Base-by-base conservation (phyloP, 2,329 filamentous ascomycete genomes). In the Aspergillus awamori region DNA sequence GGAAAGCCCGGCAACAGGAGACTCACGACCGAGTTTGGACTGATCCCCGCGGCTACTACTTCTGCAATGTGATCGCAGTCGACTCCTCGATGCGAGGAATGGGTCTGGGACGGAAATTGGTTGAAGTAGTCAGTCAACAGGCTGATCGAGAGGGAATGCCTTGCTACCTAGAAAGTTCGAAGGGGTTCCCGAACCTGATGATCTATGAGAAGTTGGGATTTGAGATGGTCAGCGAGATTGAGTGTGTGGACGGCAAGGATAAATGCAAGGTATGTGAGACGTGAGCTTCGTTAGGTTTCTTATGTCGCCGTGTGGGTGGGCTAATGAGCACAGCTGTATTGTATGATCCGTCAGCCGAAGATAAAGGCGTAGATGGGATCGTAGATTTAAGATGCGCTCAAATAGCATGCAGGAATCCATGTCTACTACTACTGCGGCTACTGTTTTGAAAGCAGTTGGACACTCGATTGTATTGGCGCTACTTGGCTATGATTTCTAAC, bases 171-270 rank as follows among this genome's bases (percentile, higher is more conserved):
- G 89, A 92, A 74, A 90, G 87, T 33, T 89, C 86, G 62, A 84
- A 87, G 57, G 84, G 85, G 39, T 82, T 84, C 62, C 89, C 89
- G 0, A 92, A 92, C 67, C 83, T 89, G 71, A 80, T 82, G 33
- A 91, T 92, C 22, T 92, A 92, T 72, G 83, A 87, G 66, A 83
- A 82, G 60, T 84, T 91, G 81, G 89, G 89, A 5, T 92, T 92
- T 72, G 77, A 81, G 69, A 78, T 89, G 58, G 83, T 82, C 7
- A 86, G 83, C 70, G 84, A 89, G 70, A 87, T 92, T 81, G 80
- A 85, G 58, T 91, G 88, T 72, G 83, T 86, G 60, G 88, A 90
- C 69, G 81, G 83, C 2, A 85, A 84, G 3, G 83, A 84, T 28
- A 73, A 76, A 1, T 86, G 85, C 63, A 83, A 81, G 69, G 72